Evolutionary conservation across 345 rosid genomes (phyloP), one percentile per base, ranked within the genome.

Genomic region (Eucalyptus marginata): DNA sequence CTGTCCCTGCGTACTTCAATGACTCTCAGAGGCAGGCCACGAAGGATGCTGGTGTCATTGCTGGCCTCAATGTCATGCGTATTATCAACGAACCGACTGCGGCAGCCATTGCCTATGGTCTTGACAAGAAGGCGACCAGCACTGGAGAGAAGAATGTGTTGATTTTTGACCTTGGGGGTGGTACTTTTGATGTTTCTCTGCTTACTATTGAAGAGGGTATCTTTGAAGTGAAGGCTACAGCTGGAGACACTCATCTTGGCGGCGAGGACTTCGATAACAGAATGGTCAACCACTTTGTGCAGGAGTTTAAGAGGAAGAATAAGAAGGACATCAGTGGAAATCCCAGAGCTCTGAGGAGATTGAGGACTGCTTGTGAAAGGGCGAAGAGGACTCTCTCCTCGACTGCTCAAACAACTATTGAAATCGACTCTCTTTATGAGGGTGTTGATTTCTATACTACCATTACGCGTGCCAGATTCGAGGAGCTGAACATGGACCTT

Each of bases 341-440:
- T 49, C 94, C 93, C 2, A 90, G 95, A 87, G 91, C 95, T 79
- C 92, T 94, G 31, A 91, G 95, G 90, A 92, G 93, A 86, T 68
- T 94, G 90, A 93, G 94, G 89, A 92, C 94, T 18, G 87, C 94
- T 46, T 93, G 94, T 52, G 94, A 94, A 81, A 93, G 93, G 87
- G 94, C 94, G 7, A 93, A 94, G 90, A 92, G 95, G 91, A 93
- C 94, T n/a, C 91, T 94, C 43, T 93, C 95, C 16, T 94, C 94
- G 8, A 94, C 94, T 20, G 94, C 95, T 29, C 94, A 92, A 85
- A 92, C 95, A 1, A 93, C 94, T 16, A 94, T 94, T 4, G 94
- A 94, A 86, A 94, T 94, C 1, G 95, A 93, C 89, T 92, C 94
- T 24, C 49, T 94, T 58, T 93, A 90, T 1, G 93, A 91, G 87